phyloP scores from a whole-genome alignment of 495 filamentous ascomycete genomes.

The Tuber aestivum region DNA sequence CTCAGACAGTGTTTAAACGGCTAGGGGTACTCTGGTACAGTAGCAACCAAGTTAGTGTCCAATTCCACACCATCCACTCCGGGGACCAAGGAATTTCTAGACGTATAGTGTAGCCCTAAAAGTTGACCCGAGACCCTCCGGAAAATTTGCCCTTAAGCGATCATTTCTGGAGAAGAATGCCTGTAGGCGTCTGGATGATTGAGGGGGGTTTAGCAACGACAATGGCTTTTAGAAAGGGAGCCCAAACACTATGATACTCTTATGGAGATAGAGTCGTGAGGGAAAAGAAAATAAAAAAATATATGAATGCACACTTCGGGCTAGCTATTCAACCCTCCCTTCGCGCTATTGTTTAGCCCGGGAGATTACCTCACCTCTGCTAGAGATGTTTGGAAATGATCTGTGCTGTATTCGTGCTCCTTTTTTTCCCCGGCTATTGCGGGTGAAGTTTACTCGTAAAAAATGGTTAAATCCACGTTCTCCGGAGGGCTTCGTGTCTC shows the following conservation, averaged over 20 bases:
- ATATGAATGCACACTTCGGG: not conserved
- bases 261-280: not conserved
- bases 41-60: constrained; percentile 57
- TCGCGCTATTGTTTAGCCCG: constrained; percentile 11
- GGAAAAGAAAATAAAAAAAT: not conserved
- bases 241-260: not conserved
- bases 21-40: constrained; percentile 53
- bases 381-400: not conserved
- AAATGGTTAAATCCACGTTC: not conserved
- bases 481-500: not conserved
- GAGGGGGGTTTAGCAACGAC: not conserved
- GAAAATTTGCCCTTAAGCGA: constrained; percentile 47
- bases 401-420: not conserved
- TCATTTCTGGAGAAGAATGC: constrained; percentile 49
- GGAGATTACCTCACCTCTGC: constrained; percentile 14
- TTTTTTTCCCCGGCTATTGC: not conserved
- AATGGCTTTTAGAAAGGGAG: constrained; percentile 8
- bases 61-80: constrained; percentile 48
- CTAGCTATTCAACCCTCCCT: not conserved
- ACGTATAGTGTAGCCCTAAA: constrained; percentile 48
- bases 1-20: constrained; percentile 52
- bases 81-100: constrained; percentile 50
- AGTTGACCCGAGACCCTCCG: constrained; percentile 48
- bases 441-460: not conserved
- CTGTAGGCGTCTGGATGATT: constrained; percentile 31